Evolutionary conservation across 2,329 filamentous ascomycete genomes (phyloP).

Genomic region (Microdochium nivale): DNA sequence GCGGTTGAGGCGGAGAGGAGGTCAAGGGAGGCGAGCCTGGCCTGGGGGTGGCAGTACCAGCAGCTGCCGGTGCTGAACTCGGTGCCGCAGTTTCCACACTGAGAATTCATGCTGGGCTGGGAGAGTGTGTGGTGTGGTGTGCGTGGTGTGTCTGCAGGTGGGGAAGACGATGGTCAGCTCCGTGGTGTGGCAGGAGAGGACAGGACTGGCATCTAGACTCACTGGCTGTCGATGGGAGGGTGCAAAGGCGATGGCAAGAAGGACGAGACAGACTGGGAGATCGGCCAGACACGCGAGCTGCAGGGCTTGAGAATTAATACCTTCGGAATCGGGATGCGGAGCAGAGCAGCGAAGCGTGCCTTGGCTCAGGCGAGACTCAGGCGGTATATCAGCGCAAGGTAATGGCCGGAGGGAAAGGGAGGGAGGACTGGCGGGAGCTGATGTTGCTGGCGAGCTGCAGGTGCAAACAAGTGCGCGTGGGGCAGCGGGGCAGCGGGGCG

Average conservation of each 20-base stretch:
- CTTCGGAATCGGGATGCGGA: too few relatives aligned
- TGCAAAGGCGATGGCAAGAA: neutral
- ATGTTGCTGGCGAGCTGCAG: too few relatives aligned
- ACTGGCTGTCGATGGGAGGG: neutral
- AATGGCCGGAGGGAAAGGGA: too few relatives aligned
- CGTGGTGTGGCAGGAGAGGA: neutral
- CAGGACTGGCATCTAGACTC: too few relatives aligned
- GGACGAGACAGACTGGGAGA: neutral
- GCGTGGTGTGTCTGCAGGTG: too few relatives aligned
- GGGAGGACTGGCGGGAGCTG: too few relatives aligned
- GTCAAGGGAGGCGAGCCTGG: conserved; percentile 12
- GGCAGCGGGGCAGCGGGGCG: too few relatives aligned
- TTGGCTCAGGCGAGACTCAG: too few relatives aligned
- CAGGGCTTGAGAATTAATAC: neutral
- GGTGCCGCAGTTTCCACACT: conserved; percentile 23
- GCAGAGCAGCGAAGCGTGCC: too few relatives aligned
- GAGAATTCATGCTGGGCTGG: neutral
- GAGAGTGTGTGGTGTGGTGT: neutral
- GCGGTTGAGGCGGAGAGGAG: neutral
- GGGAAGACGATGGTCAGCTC: neutral
- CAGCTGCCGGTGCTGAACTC: conserved; percentile 24
- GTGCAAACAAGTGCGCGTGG: too few relatives aligned
- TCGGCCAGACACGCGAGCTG: neutral
- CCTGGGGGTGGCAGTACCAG: conserved; percentile 26
- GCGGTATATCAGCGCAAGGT: too few relatives aligned